phyloP scores from a whole-genome alignment of 129 eudicot genomes.

The Flaveria ramosissima region DNA sequence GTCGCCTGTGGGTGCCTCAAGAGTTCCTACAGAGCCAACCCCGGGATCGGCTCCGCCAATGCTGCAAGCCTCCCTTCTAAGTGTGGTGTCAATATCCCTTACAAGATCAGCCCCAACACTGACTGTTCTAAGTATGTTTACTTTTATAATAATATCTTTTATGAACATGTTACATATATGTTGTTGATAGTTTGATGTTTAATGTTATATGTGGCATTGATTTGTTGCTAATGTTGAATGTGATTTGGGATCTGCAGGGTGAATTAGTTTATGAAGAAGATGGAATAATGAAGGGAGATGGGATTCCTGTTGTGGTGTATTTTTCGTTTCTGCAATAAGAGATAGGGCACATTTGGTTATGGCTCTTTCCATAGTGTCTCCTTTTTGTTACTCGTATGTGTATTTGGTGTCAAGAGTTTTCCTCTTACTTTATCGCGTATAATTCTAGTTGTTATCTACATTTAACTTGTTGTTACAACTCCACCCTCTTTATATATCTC shows the following conservation, averaged over 20 bases:
- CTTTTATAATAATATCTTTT: no score
- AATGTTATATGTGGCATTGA: no score
- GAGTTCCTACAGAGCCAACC: background rate
- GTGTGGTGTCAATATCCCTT: slow-evolving; percentile 57
- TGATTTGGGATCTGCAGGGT: no score
- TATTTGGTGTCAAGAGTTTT: background rate
- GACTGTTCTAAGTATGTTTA: slow-evolving; percentile 46
- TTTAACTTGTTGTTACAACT: background rate
- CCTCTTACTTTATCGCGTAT: background rate
- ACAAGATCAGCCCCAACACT: slow-evolving; percentile 52
- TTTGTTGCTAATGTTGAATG: no score
- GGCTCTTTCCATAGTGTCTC: slow-evolving; percentile 7
- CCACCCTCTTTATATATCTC: background rate
- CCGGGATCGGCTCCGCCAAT: background rate
- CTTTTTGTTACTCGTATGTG: background rate
- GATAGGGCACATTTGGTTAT: slow-evolving; percentile 8
- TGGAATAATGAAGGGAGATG: slow-evolving; percentile 15
- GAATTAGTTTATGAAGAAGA: slow-evolving; percentile 9
- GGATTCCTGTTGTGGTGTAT: background rate
- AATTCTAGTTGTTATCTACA: background rate
- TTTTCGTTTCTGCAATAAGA: slow-evolving; percentile 19
- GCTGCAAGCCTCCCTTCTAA: slow-evolving; percentile 41
- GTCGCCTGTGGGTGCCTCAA: slow-evolving; percentile 44
- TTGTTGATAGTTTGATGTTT: no score
- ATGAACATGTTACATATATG: no score